phyloP scores from a whole-genome alignment of 2,329 filamentous ascomycete genomes.

The Phyllosticta paracitricarpa region DNA sequence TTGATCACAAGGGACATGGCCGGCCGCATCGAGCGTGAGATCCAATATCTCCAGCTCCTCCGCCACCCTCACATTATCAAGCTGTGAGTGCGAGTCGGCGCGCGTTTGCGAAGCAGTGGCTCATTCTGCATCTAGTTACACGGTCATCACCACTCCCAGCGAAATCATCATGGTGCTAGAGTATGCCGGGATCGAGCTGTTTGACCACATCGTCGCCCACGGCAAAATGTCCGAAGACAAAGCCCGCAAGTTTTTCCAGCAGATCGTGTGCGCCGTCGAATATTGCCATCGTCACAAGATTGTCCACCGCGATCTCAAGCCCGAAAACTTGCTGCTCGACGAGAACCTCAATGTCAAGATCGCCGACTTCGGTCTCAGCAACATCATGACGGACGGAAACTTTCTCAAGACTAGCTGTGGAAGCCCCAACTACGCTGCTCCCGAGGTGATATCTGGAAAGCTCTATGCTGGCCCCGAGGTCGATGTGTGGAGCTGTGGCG shows the following conservation, averaged over 20 bases:
- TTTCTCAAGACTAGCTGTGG: conserved; percentile 98
- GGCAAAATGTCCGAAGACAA: conserved; percentile 84
- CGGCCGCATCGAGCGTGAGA: conserved; percentile 92
- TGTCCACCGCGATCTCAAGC: conserved; percentile 93
- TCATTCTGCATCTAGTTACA: conserved; percentile 51
- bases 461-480: conserved; percentile 95
- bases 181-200: conserved; percentile 91
- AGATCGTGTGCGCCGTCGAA: conserved; percentile 97
- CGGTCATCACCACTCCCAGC: conserved; percentile 85
- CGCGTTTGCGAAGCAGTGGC: neutral
- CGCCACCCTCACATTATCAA: conserved; percentile 99
- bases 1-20: conserved; percentile 97
- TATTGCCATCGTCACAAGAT: conserved; percentile 99
- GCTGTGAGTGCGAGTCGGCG: conserved; percentile 51
- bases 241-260: conserved; percentile 96
- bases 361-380: conserved; percentile 95
- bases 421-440: conserved; percentile 95
- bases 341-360: conserved; percentile 98
- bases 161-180: conserved; percentile 99
- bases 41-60: conserved; percentile 91
- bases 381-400: conserved; percentile 99
- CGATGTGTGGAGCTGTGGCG: conserved; percentile 94
- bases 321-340: conserved; percentile 91
- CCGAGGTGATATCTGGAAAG: conserved; percentile 96
- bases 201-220: conserved; percentile 95